Base-by-base conservation (phyloP, 305 asterid genomes). In the Fraxinus floribunda region DNA sequence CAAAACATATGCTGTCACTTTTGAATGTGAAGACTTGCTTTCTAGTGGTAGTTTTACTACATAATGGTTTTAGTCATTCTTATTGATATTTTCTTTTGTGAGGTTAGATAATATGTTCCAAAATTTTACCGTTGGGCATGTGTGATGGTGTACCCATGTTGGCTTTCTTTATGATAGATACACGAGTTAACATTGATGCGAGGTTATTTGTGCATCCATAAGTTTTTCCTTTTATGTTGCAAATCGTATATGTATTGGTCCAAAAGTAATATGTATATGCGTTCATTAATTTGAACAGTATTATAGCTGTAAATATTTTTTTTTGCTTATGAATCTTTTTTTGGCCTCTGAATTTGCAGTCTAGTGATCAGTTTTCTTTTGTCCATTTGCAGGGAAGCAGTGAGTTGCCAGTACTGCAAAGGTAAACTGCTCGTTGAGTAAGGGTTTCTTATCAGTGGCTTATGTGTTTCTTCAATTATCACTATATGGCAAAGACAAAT, bases 371-470 rank as follows among this genome's bases (percentile, higher is more conserved):
- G n/a, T 76, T 78, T 78, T 71, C 83, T 86, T 87, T 75, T 85
- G 73, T 78, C 82, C 75, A 86, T 85, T 76, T 88, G 88, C 94
- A 95, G 98, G 91, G 97, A 95, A 80, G 98, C 97, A 81, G 97
- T 94, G 71, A 89, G 90, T 87, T 95, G 98, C 86, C 92, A 89
- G 88, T 80, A 87, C 87, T 94, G 98, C 88, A 81, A 91, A 90
- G 98, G 98, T 95, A 88, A 84, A 78, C 72, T 79, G 82, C 78
- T 79, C 44, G 73, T 75, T 79, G 78, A 74, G 79, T 79, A 70
- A 55, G 73, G 8, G 35, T 60, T 41, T 76, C 60, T 84, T 82
- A 34, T 80, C 71, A 60, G 57, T 46, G 77, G 36, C 78, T 78
- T 86, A 55, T 80, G n/a, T 79, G 4, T 79, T 81, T 84, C 46